phyloP scores from a whole-genome alignment of 139 green algal genomes.

The Microglena sp. region DNA sequence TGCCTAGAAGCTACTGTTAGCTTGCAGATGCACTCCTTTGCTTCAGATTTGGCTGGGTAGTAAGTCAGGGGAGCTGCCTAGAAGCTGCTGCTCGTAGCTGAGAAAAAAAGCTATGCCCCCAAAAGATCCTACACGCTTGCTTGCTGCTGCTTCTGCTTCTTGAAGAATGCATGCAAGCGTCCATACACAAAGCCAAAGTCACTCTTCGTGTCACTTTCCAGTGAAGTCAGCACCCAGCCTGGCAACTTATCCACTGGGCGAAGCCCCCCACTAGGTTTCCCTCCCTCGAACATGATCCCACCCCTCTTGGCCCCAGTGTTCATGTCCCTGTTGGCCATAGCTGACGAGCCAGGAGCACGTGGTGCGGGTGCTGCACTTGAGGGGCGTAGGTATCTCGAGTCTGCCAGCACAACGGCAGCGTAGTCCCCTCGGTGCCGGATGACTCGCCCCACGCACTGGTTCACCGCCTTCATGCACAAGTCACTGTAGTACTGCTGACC shows the following conservation, averaged over 20 bases:
- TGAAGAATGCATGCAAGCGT: conserved; percentile 33
- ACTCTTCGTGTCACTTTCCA: conserved; percentile 13
- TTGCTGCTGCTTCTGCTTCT: background rate
- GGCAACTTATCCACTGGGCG: conserved; percentile 48
- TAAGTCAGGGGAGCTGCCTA: too few species aligned
- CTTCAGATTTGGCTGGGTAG: too few species aligned
- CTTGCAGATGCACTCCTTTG: too few species aligned
- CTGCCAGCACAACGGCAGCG: conserved; percentile 80
- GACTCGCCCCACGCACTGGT: conserved; percentile 89
- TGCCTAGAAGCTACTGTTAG: too few species aligned
- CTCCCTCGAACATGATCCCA: background rate
- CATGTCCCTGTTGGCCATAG: too few species aligned
- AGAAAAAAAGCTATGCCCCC: too few species aligned
- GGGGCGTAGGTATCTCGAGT: conserved; percentile 52
- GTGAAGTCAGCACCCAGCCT: conserved; percentile 56
- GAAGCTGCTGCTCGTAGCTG: too few species aligned
- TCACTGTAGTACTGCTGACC: conserved; percentile 78
- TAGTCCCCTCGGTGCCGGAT: conserved; percentile 79
- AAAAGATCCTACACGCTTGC: background rate
- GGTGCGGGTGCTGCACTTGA: background rate
- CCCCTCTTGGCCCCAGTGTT: background rate
- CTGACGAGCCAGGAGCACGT: too few species aligned
- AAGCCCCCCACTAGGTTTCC: background rate
- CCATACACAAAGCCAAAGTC: conserved; percentile 36
- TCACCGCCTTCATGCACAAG: conserved; percentile 79